Evolutionary conservation across 164 flowering plant genomes (phyloP).

Genomic region (Aristolochia californica): DNA sequence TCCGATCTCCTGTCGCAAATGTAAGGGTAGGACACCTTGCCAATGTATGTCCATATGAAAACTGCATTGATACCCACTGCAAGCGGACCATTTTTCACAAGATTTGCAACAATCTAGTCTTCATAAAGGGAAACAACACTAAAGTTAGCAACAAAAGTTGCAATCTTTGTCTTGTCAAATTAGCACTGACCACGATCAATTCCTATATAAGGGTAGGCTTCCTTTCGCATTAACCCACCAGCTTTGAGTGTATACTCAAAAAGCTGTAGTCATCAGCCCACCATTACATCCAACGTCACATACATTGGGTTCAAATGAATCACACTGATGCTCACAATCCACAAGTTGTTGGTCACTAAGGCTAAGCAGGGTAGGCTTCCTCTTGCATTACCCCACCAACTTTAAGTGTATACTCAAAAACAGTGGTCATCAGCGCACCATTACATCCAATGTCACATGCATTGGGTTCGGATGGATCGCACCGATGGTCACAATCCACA

Average conservation of each 20-base stretch:
- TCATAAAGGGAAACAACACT: no score
- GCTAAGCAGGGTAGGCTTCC: constrained; percentile 71
- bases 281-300: no score
- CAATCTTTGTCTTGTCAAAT: no score
- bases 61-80: no score
- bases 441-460: constrained; percentile 88
- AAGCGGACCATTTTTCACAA: no score
- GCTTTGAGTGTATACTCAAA: no score
- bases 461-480: constrained; percentile 68
- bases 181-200: constrained; percentile 67
- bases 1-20: constrained; percentile 57
- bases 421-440: constrained; percentile 94
- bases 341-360: constrained; percentile 94
- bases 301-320: no score
- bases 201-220: constrained; percentile 92
- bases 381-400: no score
- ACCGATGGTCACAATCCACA: constrained; percentile 93
- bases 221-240: constrained; percentile 85
- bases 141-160: no score
- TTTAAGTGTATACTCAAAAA: constrained; percentile 78
- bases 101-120: no score
- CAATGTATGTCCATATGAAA: constrained; percentile 85
- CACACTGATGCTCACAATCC: constrained; percentile 97
- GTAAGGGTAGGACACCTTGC: constrained; percentile 88
- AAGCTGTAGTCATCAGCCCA: no score